A percentile compares a stretch with the other conserved stretches of the same genome.
Conservation (phyloP, 1,139 yeast species). For the Arxiozyma slooffiae region DNA sequence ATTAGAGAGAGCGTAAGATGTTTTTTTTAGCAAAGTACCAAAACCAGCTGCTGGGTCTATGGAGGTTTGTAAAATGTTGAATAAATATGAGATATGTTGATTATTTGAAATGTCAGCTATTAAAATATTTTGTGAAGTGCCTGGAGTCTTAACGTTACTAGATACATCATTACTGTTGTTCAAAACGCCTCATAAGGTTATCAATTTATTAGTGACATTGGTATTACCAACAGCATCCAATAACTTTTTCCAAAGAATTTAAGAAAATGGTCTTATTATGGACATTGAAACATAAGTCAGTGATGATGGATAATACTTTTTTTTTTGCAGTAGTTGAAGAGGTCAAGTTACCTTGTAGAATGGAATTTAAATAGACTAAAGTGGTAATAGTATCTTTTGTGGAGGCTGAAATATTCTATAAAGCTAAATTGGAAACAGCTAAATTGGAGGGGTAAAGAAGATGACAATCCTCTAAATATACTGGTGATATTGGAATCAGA, state of each 20-base stretch:
- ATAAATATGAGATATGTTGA: constrained; percentile 19
- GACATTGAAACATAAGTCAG: constrained; percentile 14
- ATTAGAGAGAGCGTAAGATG: constrained; percentile 21
- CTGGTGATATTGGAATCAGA: background rate
- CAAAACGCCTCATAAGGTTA: constrained; percentile 19
- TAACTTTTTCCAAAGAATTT: constrained; percentile 15
- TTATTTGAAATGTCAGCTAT: constrained; percentile 10
- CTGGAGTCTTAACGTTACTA: constrained; percentile 16
- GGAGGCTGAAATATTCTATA: constrained; percentile 10
- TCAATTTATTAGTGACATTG: constrained; percentile 13
- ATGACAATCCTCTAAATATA: constrained; percentile 4
- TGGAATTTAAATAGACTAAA: constrained; percentile 14
- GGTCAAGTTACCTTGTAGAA: constrained; percentile 21
- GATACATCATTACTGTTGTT: constrained; percentile 19
- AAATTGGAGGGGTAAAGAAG: constrained; percentile 6
- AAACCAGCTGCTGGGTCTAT: constrained; percentile 23
- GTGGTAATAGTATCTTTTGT: constrained; percentile 14
- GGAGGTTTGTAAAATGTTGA: constrained; percentile 20
- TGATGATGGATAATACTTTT: constrained; percentile 17
- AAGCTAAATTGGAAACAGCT: constrained; percentile 5
- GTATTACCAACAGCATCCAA: constrained; percentile 15
- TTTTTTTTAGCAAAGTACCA: constrained; percentile 20
- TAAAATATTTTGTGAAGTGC: constrained; percentile 14
- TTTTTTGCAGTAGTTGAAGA: constrained; percentile 17
- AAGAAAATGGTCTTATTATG: constrained; percentile 18